A percentile compares a stretch with the other conserved stretches of the same genome.
These are phyloP conservation scores for Xylaria castorea DNA, from an alignment of 495 filamentous ascomycete species.

Conservation along the genomic window DNA sequence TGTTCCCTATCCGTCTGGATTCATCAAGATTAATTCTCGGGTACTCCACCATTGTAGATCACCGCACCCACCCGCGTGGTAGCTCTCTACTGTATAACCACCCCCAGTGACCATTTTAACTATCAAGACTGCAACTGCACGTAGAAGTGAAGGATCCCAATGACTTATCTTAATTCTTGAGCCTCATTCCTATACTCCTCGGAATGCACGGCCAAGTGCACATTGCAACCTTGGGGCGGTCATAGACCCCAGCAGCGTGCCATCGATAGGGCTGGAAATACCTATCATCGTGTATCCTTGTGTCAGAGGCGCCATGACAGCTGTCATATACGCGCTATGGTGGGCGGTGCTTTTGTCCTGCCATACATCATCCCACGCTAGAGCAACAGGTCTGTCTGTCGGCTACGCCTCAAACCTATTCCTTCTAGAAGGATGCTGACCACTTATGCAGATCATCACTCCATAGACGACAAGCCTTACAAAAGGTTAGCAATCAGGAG, in stretches of 20 bases:
- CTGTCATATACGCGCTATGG: constrained; percentile 1
- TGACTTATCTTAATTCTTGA: neutral
- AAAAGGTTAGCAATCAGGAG: constrained; percentile 2
- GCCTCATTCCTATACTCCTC: constrained; percentile 12
- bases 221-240: constrained; percentile 13
- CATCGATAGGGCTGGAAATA: neutral
- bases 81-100: constrained; percentile 21
- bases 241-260: constrained; percentile 18
- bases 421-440: constrained; percentile 21
- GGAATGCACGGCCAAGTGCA: constrained; percentile 12
- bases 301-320: constrained; percentile 18
- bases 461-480: neutral
- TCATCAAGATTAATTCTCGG: constrained; percentile 25
- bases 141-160: neutral
- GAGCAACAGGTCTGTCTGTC: constrained; percentile 6
- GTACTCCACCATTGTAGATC: constrained; percentile 16
- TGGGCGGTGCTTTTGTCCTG: constrained; percentile 22
- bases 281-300: neutral
- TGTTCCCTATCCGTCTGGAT: constrained; percentile 10
- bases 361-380: constrained; percentile 11
- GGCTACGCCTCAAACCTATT: constrained; percentile 16
- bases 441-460: constrained; percentile 14
- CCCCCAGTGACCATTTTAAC: constrained; percentile 3
- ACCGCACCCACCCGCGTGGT: constrained; percentile 17
- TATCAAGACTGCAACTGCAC: constrained; percentile 8